Evolutionary conservation across 345 rosid genomes (phyloP).

Genomic region (Erysimum cheiranthoides): DNA sequence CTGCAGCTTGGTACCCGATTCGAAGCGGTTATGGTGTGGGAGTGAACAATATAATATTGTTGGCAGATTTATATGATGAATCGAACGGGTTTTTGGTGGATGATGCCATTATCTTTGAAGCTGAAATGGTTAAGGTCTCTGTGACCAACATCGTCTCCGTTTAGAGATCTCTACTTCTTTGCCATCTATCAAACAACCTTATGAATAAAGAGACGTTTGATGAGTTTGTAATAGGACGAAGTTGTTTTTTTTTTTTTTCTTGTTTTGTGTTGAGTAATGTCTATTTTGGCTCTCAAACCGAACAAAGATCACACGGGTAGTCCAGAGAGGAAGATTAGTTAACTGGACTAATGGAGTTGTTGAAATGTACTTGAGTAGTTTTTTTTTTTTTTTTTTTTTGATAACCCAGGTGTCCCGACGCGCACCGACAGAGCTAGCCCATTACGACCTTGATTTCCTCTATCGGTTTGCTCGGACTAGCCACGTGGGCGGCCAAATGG

Average conservation of each 20-base stretch:
- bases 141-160: conserved; percentile 37
- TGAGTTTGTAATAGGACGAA: conserved; percentile 13
- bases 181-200: background rate
- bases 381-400: no score
- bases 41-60: conserved; percentile 34
- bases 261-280: no score
- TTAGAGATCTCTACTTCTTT: conserved; percentile 8
- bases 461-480: no score
- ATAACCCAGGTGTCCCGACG: no score
- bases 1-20: conserved; percentile 46
- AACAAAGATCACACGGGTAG: no score
- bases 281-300: no score
- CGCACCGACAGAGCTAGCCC: no score
- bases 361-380: no score
- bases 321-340: no score
- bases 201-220: conserved; percentile 17
- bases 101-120: conserved; percentile 53
- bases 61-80: conserved; percentile 12
- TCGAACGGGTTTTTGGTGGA: conserved; percentile 45
- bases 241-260: background rate
- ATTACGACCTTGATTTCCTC: no score
- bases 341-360: no score
- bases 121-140: conserved; percentile 41
- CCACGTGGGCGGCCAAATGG: no score
- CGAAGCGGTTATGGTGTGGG: conserved; percentile 26